These are phyloP conservation scores for Xylaria arbuscula DNA, from an alignment of 2,329 filamentous ascomycete genomes.

Conservation along the genomic window DNA sequence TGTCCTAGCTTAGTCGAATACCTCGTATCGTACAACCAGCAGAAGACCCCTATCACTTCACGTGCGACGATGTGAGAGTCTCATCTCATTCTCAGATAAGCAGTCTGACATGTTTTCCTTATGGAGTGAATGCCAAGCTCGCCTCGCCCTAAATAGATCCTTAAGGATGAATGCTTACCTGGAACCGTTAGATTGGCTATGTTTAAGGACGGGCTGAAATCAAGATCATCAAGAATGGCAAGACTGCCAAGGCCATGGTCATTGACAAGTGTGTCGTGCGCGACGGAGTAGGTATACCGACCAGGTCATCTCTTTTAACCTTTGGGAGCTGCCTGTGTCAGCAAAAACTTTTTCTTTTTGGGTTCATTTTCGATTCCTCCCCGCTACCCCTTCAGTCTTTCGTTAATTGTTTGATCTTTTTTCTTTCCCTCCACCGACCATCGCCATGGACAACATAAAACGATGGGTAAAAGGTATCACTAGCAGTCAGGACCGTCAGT, in stretches of 20 bases:
- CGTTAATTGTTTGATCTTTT: constrained; percentile 25
- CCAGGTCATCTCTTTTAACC: constrained; percentile 21
- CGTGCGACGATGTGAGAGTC: constrained; percentile 14
- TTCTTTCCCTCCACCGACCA: constrained; percentile 10
- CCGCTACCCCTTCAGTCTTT: constrained; percentile 25
- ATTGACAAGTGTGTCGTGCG: too few relatives aligned
- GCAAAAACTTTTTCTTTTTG: constrained; percentile 18
- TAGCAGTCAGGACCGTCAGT: constrained; percentile 23
- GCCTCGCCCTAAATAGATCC: constrained; percentile 14
- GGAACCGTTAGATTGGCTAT: constrained; percentile 25
- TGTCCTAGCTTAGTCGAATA: too few relatives aligned
- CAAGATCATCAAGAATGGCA: constrained; percentile 1
- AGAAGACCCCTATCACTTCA: constrained; percentile 19
- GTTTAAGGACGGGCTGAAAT: constrained; percentile 29
- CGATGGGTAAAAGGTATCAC: constrained; percentile 32
- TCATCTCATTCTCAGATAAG: constrained; percentile 14
- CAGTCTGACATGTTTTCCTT: constrained; percentile 15
- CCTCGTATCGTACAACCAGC: constrained; percentile 13
- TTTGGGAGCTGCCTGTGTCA: constrained; percentile 10
- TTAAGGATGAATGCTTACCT: constrained; percentile 20
- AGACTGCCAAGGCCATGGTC: too few relatives aligned
- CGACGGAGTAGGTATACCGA: constrained; percentile 5
- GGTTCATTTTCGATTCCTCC: constrained; percentile 19
- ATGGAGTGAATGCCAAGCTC: neutral
- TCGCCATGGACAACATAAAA: constrained; percentile 32